These are phyloP conservation scores for Phytopythium mirpurense DNA, from an alignment of 352 stramenopile genomes.

Conservation along the genomic window DNA sequence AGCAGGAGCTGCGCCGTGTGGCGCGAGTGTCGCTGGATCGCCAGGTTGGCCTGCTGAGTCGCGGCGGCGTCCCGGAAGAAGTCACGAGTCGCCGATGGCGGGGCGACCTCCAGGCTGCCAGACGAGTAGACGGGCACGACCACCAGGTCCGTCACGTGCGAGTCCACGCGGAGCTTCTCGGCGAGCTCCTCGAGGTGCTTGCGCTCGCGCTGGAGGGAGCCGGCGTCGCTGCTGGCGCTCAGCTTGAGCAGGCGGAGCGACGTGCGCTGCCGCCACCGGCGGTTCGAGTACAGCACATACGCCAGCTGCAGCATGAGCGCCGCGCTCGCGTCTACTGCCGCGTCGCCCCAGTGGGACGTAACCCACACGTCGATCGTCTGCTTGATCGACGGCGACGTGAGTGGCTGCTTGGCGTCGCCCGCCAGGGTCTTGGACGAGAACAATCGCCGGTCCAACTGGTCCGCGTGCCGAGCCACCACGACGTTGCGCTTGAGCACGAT, in stretches of 20 bases:
- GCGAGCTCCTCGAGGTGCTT: slow-evolving; percentile 3
- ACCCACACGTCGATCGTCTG: slow-evolving; percentile 62
- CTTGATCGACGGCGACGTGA: background rate
- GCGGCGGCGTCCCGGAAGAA: slow-evolving; percentile 14
- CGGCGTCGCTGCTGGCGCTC: slow-evolving; percentile 12
- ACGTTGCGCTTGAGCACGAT: slow-evolving; percentile 55
- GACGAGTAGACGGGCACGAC: slow-evolving; percentile 32
- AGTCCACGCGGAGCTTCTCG: slow-evolving; percentile 22
- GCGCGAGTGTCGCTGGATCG: slow-evolving; percentile 36
- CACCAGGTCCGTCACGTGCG: slow-evolving; percentile 36
- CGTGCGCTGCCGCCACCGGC: slow-evolving; percentile 22
- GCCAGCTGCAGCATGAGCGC: slow-evolving; percentile 43
- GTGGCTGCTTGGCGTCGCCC: background rate
- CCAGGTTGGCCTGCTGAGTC: slow-evolving; percentile 38
- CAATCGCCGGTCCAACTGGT: slow-evolving; percentile 39
- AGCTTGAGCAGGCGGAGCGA: slow-evolving; percentile 25
- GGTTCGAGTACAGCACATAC: slow-evolving; percentile 37
- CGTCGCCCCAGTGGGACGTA: slow-evolving; percentile 22
- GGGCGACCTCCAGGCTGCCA: slow-evolving; percentile 27
- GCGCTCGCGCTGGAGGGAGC: slow-evolving; percentile 18
- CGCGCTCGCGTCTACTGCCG: slow-evolving; percentile 21
- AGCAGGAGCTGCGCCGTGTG: slow-evolving; percentile 36
- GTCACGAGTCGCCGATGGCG: slow-evolving; percentile 7
- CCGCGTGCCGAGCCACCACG: slow-evolving; percentile 40
- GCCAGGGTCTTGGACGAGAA: slow-evolving; percentile 16